phyloP scores from a whole-genome alignment of 495 filamentous ascomycete species.

The Oleoguttula mirabilis region DNA sequence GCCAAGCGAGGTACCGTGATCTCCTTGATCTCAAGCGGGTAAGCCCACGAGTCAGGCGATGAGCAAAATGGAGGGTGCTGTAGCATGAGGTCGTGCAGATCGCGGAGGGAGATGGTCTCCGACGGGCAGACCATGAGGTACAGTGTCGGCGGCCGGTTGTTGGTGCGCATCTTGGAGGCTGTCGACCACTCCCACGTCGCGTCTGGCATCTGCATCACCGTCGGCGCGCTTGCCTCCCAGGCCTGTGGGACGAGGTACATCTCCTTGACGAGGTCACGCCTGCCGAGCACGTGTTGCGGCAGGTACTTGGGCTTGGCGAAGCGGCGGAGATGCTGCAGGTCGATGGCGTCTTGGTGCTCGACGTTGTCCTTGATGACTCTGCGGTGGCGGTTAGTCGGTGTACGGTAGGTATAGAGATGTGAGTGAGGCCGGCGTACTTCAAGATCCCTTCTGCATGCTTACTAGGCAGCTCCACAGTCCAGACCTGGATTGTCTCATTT shows the following conservation, averaged over 20 bases:
- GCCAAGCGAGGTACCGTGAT: constrained; percentile 60
- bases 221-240: constrained; percentile 10
- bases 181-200: constrained; percentile 10
- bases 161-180: neutral
- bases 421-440: constrained; percentile 11
- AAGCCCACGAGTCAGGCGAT: constrained; percentile 23
- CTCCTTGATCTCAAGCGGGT: constrained; percentile 35
- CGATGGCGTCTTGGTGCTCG: constrained; percentile 14
- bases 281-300: constrained; percentile 36
- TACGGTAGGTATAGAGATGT: neutral
- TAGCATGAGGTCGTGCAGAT: constrained; percentile 28
- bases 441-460: constrained; percentile 21
- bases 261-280: constrained; percentile 23
- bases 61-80: constrained; percentile 13
- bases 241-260: constrained; percentile 17
- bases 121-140: constrained; percentile 37
- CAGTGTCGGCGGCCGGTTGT: constrained; percentile 15
- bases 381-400: constrained; percentile 1
- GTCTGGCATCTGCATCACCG: constrained; percentile 9
- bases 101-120: constrained; percentile 30
- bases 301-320: constrained; percentile 63
- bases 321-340: constrained; percentile 56
- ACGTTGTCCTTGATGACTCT: constrained; percentile 21
- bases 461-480: constrained; percentile 21
- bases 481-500: constrained; percentile 19